phyloP scores from a whole-genome alignment of 2,329 filamentous ascomycete genomes.

The Aspergillus candidus region DNA sequence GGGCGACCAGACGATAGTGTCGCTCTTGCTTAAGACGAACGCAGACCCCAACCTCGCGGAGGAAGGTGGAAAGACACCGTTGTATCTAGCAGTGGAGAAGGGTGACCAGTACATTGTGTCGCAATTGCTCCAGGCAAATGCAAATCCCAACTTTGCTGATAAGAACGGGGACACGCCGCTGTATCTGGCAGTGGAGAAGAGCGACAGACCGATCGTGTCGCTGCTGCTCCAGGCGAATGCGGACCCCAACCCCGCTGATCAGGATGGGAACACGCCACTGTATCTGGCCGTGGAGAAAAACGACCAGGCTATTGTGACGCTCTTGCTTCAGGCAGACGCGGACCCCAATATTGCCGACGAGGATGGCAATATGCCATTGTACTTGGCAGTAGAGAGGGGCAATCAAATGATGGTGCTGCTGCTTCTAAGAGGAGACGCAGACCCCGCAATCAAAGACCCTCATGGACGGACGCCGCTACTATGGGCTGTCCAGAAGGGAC shows the following conservation, averaged over 20 bases:
- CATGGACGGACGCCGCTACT: conserved; percentile 12
- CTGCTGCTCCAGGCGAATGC: conserved; percentile 15
- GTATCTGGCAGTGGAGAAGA: conserved; percentile 12
- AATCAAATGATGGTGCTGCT: conserved; percentile 4
- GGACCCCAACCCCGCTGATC: conserved; percentile 9
- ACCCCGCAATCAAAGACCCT: conserved; percentile 4
- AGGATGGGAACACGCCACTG: conserved; percentile 11
- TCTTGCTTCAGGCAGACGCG: neutral
- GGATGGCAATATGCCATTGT: conserved; percentile 3
- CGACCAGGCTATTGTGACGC: too few species aligned
- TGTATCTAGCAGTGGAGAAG: conserved; percentile 11
- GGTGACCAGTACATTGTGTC: conserved; percentile 17
- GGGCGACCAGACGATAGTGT: conserved; percentile 15
- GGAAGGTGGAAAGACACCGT: conserved; percentile 6
- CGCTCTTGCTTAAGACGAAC: conserved; percentile 15
- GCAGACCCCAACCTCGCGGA: conserved; percentile 11
- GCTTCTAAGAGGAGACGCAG: conserved; percentile 7
- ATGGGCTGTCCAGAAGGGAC: conserved; percentile 16
- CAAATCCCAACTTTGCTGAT: conserved; percentile 11
- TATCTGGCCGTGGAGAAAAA: conserved; percentile 9
- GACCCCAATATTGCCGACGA: conserved; percentile 5
- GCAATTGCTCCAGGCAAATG: conserved; percentile 14
- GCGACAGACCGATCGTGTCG: conserved; percentile 11
- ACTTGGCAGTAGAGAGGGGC: conserved; percentile 4
- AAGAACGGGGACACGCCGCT: conserved; percentile 9